phyloP scores from a whole-genome alignment of 441 rosid genomes.

The Adansonia gregorii region DNA sequence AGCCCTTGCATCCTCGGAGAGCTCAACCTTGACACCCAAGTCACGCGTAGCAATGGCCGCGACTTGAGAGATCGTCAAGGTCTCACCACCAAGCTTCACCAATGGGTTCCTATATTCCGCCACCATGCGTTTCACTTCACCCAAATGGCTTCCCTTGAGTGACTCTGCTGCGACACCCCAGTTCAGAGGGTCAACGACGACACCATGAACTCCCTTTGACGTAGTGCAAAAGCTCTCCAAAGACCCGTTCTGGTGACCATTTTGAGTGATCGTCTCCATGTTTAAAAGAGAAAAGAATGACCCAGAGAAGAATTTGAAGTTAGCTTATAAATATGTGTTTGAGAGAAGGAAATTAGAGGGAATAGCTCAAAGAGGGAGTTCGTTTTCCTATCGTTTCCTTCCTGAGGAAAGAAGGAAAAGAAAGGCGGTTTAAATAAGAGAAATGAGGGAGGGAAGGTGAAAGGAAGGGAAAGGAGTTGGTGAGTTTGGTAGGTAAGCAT shows the following conservation, averaged over 20 bases:
- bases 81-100: conserved; percentile 60
- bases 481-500: conserved; percentile 29
- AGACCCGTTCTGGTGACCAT: conserved; percentile 31
- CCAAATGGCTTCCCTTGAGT: conserved; percentile 58
- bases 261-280: conserved; percentile 23
- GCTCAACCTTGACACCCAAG: conserved; percentile 42
- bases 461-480: not conserved
- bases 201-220: not conserved
- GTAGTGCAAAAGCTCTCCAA: conserved; percentile 28
- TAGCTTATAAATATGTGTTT: not conserved
- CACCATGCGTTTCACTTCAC: conserved; percentile 62
- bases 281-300: not conserved
- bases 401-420: conserved; percentile 17
- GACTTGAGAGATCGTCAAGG: conserved; percentile 57
- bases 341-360: not conserved
- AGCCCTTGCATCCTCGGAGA: conserved; percentile 47
- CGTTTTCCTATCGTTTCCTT: not conserved
- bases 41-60: conserved; percentile 45
- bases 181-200: conserved; percentile 43
- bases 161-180: conserved; percentile 57
- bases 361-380: not conserved
- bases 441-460: not conserved
- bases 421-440: conserved; percentile 4
- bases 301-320: not conserved
- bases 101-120: conserved; percentile 48